These are phyloP conservation scores for Cinnamomum micranthum DNA, from an alignment of 164 flowering plant genomes.

Conservation along the genomic window DNA sequence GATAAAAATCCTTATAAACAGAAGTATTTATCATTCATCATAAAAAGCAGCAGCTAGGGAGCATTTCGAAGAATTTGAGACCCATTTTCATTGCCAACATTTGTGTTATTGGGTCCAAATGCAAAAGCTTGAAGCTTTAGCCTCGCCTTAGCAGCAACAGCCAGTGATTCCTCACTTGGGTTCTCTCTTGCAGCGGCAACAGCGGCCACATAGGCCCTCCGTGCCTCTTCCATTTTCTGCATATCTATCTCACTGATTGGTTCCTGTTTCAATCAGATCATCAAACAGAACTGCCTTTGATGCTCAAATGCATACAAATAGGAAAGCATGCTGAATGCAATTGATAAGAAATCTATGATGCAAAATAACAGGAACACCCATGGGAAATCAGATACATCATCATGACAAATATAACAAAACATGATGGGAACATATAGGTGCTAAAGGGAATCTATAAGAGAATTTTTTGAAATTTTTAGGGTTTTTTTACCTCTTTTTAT, in stretches of 20 bases:
- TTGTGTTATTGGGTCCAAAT: constrained; percentile 17
- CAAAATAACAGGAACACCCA: too few relatives aligned
- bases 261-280: constrained; percentile 36
- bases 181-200: constrained; percentile 64
- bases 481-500: too few relatives aligned
- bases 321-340: too few relatives aligned
- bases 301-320: too few relatives aligned
- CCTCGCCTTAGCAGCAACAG: constrained; percentile 62
- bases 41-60: background rate
- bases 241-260: constrained; percentile 44
- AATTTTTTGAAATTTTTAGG: too few relatives aligned
- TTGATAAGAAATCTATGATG: too few relatives aligned
- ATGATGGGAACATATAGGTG: too few relatives aligned
- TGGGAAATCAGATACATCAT: too few relatives aligned
- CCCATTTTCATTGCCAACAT: background rate
- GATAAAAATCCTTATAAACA: background rate
- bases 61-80: background rate
- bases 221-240: constrained; percentile 71
- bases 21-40: background rate
- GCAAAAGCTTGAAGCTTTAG: constrained; percentile 58
- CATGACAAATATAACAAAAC: too few relatives aligned
- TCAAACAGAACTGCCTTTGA: background rate
- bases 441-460: too few relatives aligned
- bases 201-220: constrained; percentile 61
- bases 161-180: constrained; percentile 73